Evolutionary conservation across 2,329 filamentous ascomycete genomes (phyloP).

Genomic region (Pleomassaria siparia): DNA sequence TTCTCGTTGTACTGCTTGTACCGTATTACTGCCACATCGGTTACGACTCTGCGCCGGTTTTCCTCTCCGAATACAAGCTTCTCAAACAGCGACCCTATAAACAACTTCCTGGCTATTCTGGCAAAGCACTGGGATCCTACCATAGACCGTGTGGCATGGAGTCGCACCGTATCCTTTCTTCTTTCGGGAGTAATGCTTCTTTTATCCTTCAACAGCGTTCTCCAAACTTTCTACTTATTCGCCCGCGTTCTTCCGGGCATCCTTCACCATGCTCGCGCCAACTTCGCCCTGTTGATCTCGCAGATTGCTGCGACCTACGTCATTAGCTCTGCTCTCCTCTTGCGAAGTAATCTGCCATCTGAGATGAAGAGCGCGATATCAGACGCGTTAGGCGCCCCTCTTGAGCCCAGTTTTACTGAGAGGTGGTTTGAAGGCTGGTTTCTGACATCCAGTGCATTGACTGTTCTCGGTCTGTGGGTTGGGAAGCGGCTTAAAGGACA

Average conservation of each 20-base stretch:
- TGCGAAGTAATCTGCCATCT: slow-evolving; percentile 75
- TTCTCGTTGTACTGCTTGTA: slow-evolving; percentile 86
- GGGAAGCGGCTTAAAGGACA: slow-evolving; percentile 61
- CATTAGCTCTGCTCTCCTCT: slow-evolving; percentile 74
- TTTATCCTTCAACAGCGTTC: slow-evolving; percentile 76
- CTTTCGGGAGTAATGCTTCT: slow-evolving; percentile 81
- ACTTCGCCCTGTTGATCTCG: slow-evolving; percentile 75
- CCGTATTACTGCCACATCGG: slow-evolving; percentile 70
- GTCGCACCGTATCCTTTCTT: slow-evolving; percentile 80
- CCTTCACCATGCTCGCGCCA: slow-evolving; percentile 73
- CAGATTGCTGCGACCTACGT: slow-evolving; percentile 86
- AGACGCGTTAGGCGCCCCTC: slow-evolving; percentile 73
- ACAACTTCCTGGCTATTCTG: slow-evolving; percentile 75
- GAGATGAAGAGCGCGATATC: slow-evolving; percentile 77
- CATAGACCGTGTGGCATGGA: slow-evolving; percentile 80
- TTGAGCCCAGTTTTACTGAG: slow-evolving; percentile 73
- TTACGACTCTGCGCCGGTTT: slow-evolving; percentile 67
- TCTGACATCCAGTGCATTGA: slow-evolving; percentile 65
- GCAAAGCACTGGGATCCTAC: slow-evolving; percentile 82
- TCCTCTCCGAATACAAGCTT: slow-evolving; percentile 56
- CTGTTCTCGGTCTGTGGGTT: slow-evolving; percentile 71
- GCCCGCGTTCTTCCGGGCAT: slow-evolving; percentile 71
- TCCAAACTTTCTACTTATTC: slow-evolving; percentile 85
- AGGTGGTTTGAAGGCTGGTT: slow-evolving; percentile 91
- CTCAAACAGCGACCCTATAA: slow-evolving; percentile 77